Evolutionary conservation across 345 rosid genomes (phyloP), one percentile per base, ranked within the genome.

Genomic region (Melastoma malabathricum): DNA sequence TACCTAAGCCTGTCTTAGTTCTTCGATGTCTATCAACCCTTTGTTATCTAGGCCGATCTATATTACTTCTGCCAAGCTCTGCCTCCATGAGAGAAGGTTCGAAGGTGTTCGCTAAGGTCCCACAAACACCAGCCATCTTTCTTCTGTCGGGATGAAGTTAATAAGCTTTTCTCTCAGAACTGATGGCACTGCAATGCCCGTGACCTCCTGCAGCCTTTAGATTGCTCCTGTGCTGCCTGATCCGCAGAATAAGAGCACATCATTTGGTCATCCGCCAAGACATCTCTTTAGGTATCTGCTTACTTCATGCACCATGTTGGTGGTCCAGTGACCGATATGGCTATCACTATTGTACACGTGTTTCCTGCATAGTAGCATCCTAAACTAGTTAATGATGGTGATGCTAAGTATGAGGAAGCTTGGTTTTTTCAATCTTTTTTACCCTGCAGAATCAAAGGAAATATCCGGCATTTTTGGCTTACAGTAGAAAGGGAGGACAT

Each of bases 51-150:
- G 22, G 7, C 75, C 75, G 20, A 81, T 69, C 66, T 81, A 80
- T 2, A 81, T 46, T 2, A 81, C 88, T 56, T 81, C 70, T 1
- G 78, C 84, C 1, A 78, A 52, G 65, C 84, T 73, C 48, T 78
- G 82, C 43, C 89, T 43, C 89, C 89, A 81, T 0, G 85, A 73
- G 27, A 81, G 77, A 39, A 81, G 54, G 57, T 81, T 81, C 0
- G 85, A 81, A 52, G 89, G 62, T 81, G 89, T 69, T 81, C 89
- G 9, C n/a, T 71, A 70, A 0, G 89, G 89, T 1, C 89, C 84
- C 0, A 78, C 61, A 20, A 81, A 76, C 2, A 78, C 89, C 0
- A 78, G 63, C 89, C 82, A 78, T 43, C 84, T 71, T 39, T 76
- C 69, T 44, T 78, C 75, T 3, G 34, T 13, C 6, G 41, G 27